Percentiles rank a stretch among this genome's conserved stretches.
Evolutionary conservation across 768 basidiomycete species (phyloP).

Genomic region (Boletus rubescentipes): DNA sequence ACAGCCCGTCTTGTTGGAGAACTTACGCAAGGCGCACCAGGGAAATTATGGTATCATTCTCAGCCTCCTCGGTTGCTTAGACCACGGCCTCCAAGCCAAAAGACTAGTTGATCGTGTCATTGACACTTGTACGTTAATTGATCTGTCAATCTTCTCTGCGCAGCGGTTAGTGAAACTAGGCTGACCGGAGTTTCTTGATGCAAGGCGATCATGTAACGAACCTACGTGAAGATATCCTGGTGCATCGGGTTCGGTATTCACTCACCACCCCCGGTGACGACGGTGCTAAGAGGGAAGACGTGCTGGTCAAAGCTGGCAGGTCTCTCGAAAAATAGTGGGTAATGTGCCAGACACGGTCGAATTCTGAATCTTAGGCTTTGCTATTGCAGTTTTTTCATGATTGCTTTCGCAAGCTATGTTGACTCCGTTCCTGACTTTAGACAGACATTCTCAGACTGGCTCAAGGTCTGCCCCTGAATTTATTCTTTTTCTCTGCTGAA

Average conservation of each 20-base stretch:
- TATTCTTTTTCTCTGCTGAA: not conserved
- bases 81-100: conserved; percentile 84
- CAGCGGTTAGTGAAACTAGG: not conserved
- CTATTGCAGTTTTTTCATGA: conserved; percentile 77
- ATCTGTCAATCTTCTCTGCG: not conserved
- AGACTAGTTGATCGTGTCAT: conserved; percentile 87
- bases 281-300: conserved; percentile 48
- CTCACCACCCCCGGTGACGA: conserved; percentile 71
- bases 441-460: conserved; percentile 82
- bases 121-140: conserved; percentile 54
- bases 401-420: conserved; percentile 90
- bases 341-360: not conserved
- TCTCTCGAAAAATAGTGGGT: conserved; percentile 89
- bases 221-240: conserved; percentile 84
- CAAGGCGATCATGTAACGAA: conserved; percentile 94
- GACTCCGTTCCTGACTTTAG: conserved; percentile 61
- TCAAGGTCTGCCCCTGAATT: conserved; percentile 52
- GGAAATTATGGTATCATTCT: conserved; percentile 92
- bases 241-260: conserved; percentile 82
- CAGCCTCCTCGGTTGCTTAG: conserved; percentile 89
- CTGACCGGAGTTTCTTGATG: conserved; percentile 9
- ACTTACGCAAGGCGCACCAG: conserved; percentile 84
- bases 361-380: not conserved
- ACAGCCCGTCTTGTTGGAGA: conserved; percentile 79
- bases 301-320: conserved; percentile 65